Percentiles rank a stretch among this genome's conserved stretches.
phyloP scores from a whole-genome alignment of 495 filamentous ascomycete genomes.

The Friedmanniomyces endolithicus region DNA sequence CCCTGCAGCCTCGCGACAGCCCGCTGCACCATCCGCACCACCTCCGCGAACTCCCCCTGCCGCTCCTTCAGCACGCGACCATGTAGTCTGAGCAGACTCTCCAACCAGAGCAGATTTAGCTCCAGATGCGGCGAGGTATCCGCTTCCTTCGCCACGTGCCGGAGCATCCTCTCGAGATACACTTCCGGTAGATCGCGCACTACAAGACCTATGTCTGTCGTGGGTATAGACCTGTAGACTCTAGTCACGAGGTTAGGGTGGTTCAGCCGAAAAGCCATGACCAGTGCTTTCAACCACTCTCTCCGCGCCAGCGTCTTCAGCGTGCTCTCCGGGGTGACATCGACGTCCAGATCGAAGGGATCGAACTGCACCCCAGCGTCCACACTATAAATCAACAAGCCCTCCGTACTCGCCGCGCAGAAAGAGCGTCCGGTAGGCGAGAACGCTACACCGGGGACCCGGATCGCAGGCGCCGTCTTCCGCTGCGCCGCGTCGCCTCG shows the following conservation, averaged over 20 bases:
- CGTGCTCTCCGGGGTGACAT: conserved; percentile 74
- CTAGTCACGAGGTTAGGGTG: conserved; percentile 60
- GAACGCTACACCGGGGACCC: conserved; percentile 77
- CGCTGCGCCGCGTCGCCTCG: conserved; percentile 71
- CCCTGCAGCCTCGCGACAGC: conserved; percentile 65
- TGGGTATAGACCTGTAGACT: conserved; percentile 75
- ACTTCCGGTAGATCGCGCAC: conserved; percentile 68
- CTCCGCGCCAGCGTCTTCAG: conserved; percentile 59
- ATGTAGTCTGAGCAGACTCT: conserved; percentile 68
- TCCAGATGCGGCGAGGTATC: conserved; percentile 87
- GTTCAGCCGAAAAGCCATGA: conserved; percentile 95
- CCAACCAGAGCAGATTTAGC: conserved; percentile 86
- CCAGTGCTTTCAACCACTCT: conserved; percentile 79
- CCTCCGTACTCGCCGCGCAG: conserved; percentile 90
- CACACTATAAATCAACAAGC: conserved; percentile 79
- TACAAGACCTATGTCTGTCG: conserved; percentile 60
- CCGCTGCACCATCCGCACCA: conserved; percentile 65
- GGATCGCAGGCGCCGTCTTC: conserved; percentile 64
- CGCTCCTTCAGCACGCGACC: conserved; percentile 74
- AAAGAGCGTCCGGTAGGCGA: conserved; percentile 79
- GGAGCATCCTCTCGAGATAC: conserved; percentile 70
- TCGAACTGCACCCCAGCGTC: conserved; percentile 71
- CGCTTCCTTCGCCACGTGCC: conserved; percentile 75
- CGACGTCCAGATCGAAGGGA: conserved; percentile 88
- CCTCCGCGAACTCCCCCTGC: conserved; percentile 58